Conservation (phyloP, 371 early-diverging fungal species). For the Haplosporangium sp. region DNA sequence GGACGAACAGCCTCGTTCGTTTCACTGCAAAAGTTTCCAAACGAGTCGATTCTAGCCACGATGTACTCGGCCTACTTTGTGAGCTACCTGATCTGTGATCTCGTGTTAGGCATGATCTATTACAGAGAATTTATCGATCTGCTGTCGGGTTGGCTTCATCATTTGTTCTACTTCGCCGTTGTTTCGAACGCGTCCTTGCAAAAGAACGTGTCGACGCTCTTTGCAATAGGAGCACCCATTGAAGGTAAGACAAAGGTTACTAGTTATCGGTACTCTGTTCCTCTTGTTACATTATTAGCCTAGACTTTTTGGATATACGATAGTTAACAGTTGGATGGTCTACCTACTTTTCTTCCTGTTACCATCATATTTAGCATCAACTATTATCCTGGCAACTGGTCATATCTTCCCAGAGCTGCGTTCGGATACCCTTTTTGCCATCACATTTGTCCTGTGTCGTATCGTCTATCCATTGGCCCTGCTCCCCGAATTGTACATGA, state of each 20-base stretch:
- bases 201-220: conserved; percentile 31
- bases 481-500: conserved; percentile 38
- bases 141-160: conserved; percentile 69
- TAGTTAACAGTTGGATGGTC: too few relatives aligned
- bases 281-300: too few relatives aligned
- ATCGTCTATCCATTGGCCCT: conserved; percentile 37
- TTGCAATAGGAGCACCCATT: conserved; percentile 46
- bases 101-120: conserved; percentile 56
- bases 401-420: conserved; percentile 48
- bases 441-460: conserved; percentile 27
- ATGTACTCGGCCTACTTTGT: conserved; percentile 47
- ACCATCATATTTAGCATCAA: conserved; percentile 23
- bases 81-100: conserved; percentile 60
- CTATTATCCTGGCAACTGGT: conserved; percentile 40
- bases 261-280: too few relatives aligned
- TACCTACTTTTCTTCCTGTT: neutral
- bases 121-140: conserved; percentile 60
- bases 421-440: conserved; percentile 32
- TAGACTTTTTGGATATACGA: too few relatives aligned
- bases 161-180: conserved; percentile 57
- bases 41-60: conserved; percentile 26
- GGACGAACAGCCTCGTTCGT: neutral
- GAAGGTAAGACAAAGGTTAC: conserved; percentile 24
- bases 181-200: conserved; percentile 33
- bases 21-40: conserved; percentile 34